phyloP scores from a whole-genome alignment of 306 rosid species.

The Fragaria nilgerrensis region DNA sequence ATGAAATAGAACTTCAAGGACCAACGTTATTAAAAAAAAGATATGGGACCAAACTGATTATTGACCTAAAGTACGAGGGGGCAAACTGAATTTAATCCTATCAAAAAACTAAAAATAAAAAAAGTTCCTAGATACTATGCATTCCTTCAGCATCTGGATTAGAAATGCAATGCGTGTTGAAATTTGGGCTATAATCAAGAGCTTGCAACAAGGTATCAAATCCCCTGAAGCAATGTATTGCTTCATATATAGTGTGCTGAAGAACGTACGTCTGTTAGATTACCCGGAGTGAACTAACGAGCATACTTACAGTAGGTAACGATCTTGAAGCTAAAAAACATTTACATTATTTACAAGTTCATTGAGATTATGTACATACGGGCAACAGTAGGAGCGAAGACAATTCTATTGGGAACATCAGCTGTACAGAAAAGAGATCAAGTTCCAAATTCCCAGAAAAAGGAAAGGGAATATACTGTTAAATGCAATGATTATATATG shows the following conservation, averaged over 20 bases:
- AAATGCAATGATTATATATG: slow-evolving; percentile 42
- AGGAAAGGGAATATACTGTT: slow-evolving; percentile 35
- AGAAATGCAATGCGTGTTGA: too few species aligned
- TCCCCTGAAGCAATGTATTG: not conserved
- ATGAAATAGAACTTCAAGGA: too few species aligned
- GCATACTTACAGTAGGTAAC: not conserved
- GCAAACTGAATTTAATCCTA: too few species aligned
- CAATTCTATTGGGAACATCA: slow-evolving; percentile 48
- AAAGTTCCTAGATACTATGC: too few species aligned
- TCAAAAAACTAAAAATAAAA: too few species aligned
- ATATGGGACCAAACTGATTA: too few species aligned
- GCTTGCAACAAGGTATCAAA: not conserved
- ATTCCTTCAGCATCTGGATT: too few species aligned
- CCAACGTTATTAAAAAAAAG: too few species aligned
- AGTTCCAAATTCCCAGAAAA: slow-evolving; percentile 48
- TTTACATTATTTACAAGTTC: slow-evolving; percentile 26
- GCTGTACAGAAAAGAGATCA: slow-evolving; percentile 52
- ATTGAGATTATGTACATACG: slow-evolving; percentile 9
- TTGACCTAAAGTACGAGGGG: too few species aligned
- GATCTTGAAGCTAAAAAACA: slow-evolving; percentile 19
- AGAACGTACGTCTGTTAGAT: not conserved
- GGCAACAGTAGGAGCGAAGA: slow-evolving; percentile 16
- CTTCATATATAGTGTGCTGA: not conserved
- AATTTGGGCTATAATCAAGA: too few species aligned
- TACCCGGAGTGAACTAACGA: not conserved